These are phyloP conservation scores for Teratosphaeria destructans DNA, from an alignment of 2,329 filamentous ascomycete genomes.

Conservation along the genomic window DNA sequence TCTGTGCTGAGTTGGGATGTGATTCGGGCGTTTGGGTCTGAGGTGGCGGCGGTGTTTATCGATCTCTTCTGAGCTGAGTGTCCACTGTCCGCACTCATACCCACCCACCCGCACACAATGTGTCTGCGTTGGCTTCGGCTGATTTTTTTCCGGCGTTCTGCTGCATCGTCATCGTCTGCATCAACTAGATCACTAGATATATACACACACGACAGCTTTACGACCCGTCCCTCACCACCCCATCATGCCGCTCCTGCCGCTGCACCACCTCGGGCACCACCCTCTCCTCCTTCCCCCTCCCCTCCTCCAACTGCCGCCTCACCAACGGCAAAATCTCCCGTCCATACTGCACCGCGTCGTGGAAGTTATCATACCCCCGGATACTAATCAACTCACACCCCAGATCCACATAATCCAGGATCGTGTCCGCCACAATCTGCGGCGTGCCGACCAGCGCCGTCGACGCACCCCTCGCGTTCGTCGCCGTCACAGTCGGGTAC, in stretches of 20 bases:
- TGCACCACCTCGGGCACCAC: neutral
- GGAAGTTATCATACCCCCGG: constrained; percentile 51
- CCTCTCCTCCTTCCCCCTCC: constrained; percentile 1
- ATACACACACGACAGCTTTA: neutral
- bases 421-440: constrained; percentile 43
- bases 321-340: constrained; percentile 45
- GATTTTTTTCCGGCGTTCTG: neutral
- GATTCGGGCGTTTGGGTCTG: neutral
- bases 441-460: constrained; percentile 48
- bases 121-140: neutral
- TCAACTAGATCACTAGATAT: neutral
- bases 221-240: neutral
- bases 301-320: constrained; percentile 26
- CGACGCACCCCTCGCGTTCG: constrained; percentile 48
- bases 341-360: constrained; percentile 51
- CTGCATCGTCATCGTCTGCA: neutral
- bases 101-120: neutral
- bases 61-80: neutral
- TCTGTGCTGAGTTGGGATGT: neutral
- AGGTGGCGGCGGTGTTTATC: neutral
- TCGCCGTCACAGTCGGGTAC: constrained; percentile 54
- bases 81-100: neutral
- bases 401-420: constrained; percentile 48
- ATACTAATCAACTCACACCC: constrained; percentile 50
- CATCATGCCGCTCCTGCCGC: neutral